Percentiles rank a stretch among this genome's conserved stretches.
These are phyloP conservation scores for Psilocybe cubensis DNA, from an alignment of 768 basidiomycete species.

Conservation along the genomic window DNA sequence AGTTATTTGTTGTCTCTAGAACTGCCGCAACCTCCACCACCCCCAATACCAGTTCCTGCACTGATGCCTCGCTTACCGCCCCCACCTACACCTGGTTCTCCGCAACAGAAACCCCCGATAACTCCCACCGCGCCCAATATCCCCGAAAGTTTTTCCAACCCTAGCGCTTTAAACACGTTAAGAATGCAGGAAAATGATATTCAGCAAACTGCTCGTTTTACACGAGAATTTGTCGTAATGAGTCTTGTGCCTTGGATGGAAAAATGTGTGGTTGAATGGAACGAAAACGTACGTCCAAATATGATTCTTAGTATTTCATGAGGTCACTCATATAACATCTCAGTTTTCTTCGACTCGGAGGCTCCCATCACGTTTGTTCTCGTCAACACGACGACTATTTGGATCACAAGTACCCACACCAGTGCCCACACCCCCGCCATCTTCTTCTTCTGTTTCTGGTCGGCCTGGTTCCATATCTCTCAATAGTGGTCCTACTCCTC, in stretches of 20 bases:
- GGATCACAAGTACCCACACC: slow-evolving; percentile 61
- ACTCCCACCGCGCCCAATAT: slow-evolving; percentile 22
- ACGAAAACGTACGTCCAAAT: slow-evolving; percentile 64
- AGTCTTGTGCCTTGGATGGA: slow-evolving; percentile 98
- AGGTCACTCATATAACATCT: slow-evolving; percentile 9
- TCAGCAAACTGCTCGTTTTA: slow-evolving; percentile 72
- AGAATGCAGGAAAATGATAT: slow-evolving; percentile 74
- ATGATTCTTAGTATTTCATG: not conserved
- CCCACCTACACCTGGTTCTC: slow-evolving; percentile 40
- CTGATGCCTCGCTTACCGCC: slow-evolving; percentile 71
- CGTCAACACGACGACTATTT: slow-evolving; percentile 83
- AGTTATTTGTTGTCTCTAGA: slow-evolving; percentile 68
- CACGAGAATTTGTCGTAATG: slow-evolving; percentile 87
- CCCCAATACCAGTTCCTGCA: slow-evolving; percentile 69
- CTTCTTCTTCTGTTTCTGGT: slow-evolving; percentile 42
- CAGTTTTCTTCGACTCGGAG: slow-evolving; percentile 76
- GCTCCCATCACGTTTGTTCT: slow-evolving; percentile 84
- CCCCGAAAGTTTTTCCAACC: slow-evolving; percentile 25
- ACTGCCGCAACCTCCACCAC: slow-evolving; percentile 64
- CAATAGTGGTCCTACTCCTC: slow-evolving; percentile 38
- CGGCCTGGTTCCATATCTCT: slow-evolving; percentile 39
- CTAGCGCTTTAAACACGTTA: slow-evolving; percentile 43
- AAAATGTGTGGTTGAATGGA: slow-evolving; percentile 91
- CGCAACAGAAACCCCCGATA: slow-evolving; percentile 18
- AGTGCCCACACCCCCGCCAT: slow-evolving; percentile 38